Evolutionary conservation across 1,284 basidiomycete species (phyloP), one percentile per base, ranked within the genome.

Genomic region (Cryptococcus sp.): DNA sequence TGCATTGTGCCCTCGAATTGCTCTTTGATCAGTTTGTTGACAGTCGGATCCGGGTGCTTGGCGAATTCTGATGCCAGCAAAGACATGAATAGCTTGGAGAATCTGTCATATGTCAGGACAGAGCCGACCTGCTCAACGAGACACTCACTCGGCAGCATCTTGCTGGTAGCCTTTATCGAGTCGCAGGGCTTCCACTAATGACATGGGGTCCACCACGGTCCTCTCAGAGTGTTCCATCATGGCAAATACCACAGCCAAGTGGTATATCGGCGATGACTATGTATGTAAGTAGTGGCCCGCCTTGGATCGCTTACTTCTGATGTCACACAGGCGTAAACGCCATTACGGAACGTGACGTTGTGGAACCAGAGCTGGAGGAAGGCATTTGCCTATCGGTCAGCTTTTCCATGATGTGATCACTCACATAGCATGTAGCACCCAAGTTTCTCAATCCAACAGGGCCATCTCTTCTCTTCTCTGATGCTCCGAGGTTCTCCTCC

Each of bases 391-490:
- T 81, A 64, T 47, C 55, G 31, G 64, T 54, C 48, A 54, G 31
- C 42, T 53, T 20, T 13, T 50, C 46, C 23, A 48, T 38, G 25
- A 16, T 19, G 31, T 23, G 27, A 25, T 0, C 13, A 64, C 74
- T 67, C 56, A 78, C 91, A 66, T 93, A 94, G 71, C 91, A 93
- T 4, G 93, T 95, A 15, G 93, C 93, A 15, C 93, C 93, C 17
- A 95, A 84, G 73, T 96, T 96, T 87, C 92, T 88, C 56, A 95
- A 78, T 20, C 93, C 92, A 19, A 93, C 87, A 19, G 91, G 92
- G 15, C 84, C 69, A 48, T 83, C 82, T 22, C 80, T 77, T 57
- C 85, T 80, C 67, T 85, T 81, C 20, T 81, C 79, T 48, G 81
- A 72, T 11, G 82, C 63, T 64, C 47, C 89, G 86, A 74, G 88